phyloP scores from a whole-genome alignment of 2,329 filamentous ascomycete species.

The Arthrobotrys sinensis region DNA sequence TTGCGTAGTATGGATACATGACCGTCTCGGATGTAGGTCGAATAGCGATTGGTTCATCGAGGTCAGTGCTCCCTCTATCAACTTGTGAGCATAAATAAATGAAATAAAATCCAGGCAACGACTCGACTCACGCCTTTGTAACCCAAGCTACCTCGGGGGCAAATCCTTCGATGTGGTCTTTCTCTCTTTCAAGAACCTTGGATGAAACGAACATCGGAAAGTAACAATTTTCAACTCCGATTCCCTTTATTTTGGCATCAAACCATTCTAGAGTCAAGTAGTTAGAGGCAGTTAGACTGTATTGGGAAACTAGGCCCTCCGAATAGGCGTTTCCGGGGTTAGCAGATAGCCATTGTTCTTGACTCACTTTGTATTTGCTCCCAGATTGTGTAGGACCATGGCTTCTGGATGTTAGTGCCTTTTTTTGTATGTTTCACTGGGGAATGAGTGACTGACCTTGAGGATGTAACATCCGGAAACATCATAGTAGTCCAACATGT shows the following conservation, averaged over 20 bases:
- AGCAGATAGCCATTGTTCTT: conserved; percentile 66
- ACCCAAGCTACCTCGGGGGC: conserved; percentile 93
- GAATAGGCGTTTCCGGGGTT: background rate
- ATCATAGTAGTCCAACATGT: conserved; percentile 98
- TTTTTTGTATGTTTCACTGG: conserved; percentile 10
- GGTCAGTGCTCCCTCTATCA: conserved; percentile 85
- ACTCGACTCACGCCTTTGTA: conserved; percentile 78
- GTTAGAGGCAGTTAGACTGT: background rate
- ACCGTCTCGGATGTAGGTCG: conserved; percentile 81
- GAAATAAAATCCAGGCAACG: background rate
- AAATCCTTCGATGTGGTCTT: conserved; percentile 98
- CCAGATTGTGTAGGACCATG: conserved; percentile 78
- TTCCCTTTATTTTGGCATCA: conserved; percentile 79
- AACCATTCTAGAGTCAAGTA: conserved; percentile 62
- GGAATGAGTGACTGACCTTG: conserved; percentile 71
- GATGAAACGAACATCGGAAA: conserved; percentile 96
- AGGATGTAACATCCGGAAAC: conserved; percentile 98
- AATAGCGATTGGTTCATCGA: conserved; percentile 84
- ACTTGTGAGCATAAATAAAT: conserved; percentile 11
- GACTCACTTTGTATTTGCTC: conserved; percentile 75
- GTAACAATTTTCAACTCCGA: conserved; percentile 95
- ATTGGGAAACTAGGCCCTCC: background rate
- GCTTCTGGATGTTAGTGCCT: conserved; percentile 67
- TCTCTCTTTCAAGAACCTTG: conserved; percentile 88
- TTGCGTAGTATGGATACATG: conserved; percentile 96